phyloP scores from a whole-genome alignment of 2,329 filamentous ascomycete species.

The Diaporthe nobilis region DNA sequence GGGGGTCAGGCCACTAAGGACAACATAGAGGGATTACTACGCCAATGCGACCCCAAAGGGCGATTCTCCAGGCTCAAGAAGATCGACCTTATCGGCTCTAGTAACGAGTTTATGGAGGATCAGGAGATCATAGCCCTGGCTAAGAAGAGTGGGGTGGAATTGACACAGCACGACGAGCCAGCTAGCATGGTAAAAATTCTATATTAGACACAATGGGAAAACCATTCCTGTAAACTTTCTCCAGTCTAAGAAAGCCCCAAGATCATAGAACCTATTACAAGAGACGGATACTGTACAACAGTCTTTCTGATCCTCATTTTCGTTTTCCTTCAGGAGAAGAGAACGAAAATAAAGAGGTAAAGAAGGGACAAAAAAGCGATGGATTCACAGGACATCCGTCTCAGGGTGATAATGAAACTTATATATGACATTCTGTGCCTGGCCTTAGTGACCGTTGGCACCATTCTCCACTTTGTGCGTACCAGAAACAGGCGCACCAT shows the following conservation, averaged over 20 bases:
- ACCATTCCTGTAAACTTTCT: neutral
- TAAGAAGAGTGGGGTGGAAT: neutral
- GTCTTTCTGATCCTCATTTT: too few species aligned
- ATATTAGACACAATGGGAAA: neutral
- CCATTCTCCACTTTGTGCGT: constrained; percentile 29
- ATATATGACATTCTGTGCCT: neutral
- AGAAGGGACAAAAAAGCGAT: too few species aligned
- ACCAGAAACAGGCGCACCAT: constrained; percentile 37
- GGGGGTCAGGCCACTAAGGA: neutral
- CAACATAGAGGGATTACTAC: neutral
- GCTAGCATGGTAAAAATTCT: neutral
- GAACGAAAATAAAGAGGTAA: too few species aligned
- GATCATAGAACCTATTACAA: neutral
- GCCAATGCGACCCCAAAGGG: neutral
- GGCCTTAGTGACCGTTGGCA: neutral
- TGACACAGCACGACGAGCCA: neutral
- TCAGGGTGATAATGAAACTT: neutral
- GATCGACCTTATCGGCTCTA: neutral
- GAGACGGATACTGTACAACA: too few species aligned
- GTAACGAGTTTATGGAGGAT: neutral
- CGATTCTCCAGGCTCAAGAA: neutral
- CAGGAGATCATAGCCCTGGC: neutral
- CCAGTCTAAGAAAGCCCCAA: neutral
- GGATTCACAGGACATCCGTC: neutral
- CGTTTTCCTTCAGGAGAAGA: too few species aligned